phyloP scores from a whole-genome alignment of 306 rosid genomes.

The Elaeagnus macrophylla region DNA sequence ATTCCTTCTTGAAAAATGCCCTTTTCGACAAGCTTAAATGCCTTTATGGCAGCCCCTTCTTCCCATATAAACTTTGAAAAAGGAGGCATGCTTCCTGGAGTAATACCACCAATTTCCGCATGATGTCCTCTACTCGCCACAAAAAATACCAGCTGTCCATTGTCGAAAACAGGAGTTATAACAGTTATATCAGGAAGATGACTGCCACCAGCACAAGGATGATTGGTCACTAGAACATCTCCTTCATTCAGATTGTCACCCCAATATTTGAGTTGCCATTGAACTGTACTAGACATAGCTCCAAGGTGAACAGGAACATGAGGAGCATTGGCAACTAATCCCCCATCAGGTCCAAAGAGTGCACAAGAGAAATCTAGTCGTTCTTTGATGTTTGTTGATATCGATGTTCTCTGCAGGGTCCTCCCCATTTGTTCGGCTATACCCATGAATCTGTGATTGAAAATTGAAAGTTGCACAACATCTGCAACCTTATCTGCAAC shows the following conservation, averaged over 20 bases:
- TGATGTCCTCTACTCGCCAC: constrained; percentile 95
- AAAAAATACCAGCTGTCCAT: constrained; percentile 64
- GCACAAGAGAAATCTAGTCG: constrained; percentile 95
- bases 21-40: constrained; percentile 81
- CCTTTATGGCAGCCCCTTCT: constrained; percentile 88
- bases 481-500: constrained; percentile 62
- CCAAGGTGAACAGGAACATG: constrained; percentile 91
- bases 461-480: constrained; percentile 89
- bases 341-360: constrained; percentile 86
- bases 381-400: constrained; percentile 91
- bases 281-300: constrained; percentile 91
- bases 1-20: constrained; percentile 78
- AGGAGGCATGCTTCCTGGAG: constrained; percentile 98
- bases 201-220: constrained; percentile 95
- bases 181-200: constrained; percentile 97
- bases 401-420: constrained; percentile 92
- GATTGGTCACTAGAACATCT: constrained; percentile 89
- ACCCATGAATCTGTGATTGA: constrained; percentile 94
- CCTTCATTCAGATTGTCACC: constrained; percentile 69
- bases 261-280: constrained; percentile 79
- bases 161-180: constrained; percentile 73
- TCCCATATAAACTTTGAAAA: constrained; percentile 85
- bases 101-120: constrained; percentile 85
- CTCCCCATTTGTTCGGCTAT: constrained; percentile 99
- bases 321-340: constrained; percentile 95